Base-by-base conservation (phyloP, 169 alveolate genomes). In the Plasmodium malariae region DNA sequence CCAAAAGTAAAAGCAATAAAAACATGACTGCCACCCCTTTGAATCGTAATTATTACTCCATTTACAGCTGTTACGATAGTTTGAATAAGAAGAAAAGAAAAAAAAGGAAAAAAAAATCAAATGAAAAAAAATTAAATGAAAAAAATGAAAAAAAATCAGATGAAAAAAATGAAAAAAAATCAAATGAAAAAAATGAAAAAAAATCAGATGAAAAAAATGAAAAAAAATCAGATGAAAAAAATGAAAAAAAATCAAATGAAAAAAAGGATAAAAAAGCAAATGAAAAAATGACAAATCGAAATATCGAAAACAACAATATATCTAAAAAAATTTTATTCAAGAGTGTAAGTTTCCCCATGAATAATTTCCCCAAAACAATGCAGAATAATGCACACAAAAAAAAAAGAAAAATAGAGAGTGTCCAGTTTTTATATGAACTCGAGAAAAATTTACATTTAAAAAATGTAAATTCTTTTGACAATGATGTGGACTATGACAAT, bases 111-210 rank as follows among this genome's bases (percentile, higher is more conserved):
- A 68, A 14, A 68, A 68, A 45, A 11, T 40, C 49, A 9, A 40
- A 40, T 4, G 49, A 40, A 40, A 45, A 45, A 45, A 45, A 45
- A 45, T 11, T 11, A 11, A 45, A 11, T 3, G 62, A 19, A 68
- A 40, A 68, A 34, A 68, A 68, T 17, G 76, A 51, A 68, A 49
- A 48, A 51, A 28, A 34, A 36, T 34, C 51, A 68, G 26, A 36
- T 34, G 17, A 12, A 36, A 49, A 36, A 68, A n/a, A 51, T 3
- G 14, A 45, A 21, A 11, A 49, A 49, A 49, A 49, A 49, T 49
- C 19, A 49, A 17, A 49, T n/a, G 17, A 49, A 21, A 7, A 11
- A 7, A 49, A 49, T n/a, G n/a, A 49, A 49, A 49, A 49, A 49
- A 49, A n/a, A 49, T 12, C 14, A 49, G 17, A 49, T n/a, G 59